A percentile compares a stretch with the other conserved stretches of the same genome.
Evolutionary conservation across 2,329 filamentous ascomycete genomes (phyloP).

Genomic region (Endocalyx cinctus): DNA sequence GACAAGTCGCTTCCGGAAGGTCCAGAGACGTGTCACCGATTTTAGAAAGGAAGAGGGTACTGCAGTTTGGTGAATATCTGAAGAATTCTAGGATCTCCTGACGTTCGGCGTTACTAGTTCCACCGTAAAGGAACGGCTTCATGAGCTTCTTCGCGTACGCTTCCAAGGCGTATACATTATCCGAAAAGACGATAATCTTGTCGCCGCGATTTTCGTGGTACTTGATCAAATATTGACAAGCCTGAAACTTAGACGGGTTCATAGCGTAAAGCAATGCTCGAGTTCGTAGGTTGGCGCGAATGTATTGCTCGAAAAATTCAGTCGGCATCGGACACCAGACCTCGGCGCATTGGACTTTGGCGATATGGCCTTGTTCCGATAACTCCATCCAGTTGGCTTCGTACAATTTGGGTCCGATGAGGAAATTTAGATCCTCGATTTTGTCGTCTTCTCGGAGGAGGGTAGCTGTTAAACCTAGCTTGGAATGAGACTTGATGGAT

Average conservation of each 20-base stretch:
- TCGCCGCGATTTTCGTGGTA: conserved; percentile 93
- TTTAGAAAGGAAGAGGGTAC: conserved; percentile 93
- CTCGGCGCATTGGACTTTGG: conserved; percentile 93
- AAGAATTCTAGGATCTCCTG: conserved; percentile 89
- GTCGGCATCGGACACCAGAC: conserved; percentile 99
- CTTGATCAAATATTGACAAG: conserved; percentile 96
- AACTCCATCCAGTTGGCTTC: conserved; percentile 99
- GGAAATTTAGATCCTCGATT: conserved; percentile 93
- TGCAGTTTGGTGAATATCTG: conserved; percentile 83
- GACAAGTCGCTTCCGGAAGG: conserved; percentile 88
- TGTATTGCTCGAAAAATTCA: conserved; percentile 94
- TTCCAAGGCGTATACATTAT: conserved; percentile 90
- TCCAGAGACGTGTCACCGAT: conserved; percentile 98
- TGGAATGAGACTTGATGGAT: conserved; percentile 89
- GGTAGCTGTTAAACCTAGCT: conserved; percentile 90
- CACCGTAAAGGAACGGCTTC: conserved; percentile 89
- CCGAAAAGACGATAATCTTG: conserved; percentile 97
- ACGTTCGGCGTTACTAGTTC: conserved; percentile 80
- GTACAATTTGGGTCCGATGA: conserved; percentile 95
- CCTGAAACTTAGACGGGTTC: conserved; percentile 96
- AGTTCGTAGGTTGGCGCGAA: conserved; percentile 41
- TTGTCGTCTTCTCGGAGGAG: conserved; percentile 96
- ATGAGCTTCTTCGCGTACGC: conserved; percentile 77
- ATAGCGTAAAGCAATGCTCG: conserved; percentile 73
- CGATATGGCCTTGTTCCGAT: conserved; percentile 93